These are phyloP conservation scores for Crucibulum laeve DNA, from an alignment of 768 basidiomycete genomes.

Conservation along the genomic window DNA sequence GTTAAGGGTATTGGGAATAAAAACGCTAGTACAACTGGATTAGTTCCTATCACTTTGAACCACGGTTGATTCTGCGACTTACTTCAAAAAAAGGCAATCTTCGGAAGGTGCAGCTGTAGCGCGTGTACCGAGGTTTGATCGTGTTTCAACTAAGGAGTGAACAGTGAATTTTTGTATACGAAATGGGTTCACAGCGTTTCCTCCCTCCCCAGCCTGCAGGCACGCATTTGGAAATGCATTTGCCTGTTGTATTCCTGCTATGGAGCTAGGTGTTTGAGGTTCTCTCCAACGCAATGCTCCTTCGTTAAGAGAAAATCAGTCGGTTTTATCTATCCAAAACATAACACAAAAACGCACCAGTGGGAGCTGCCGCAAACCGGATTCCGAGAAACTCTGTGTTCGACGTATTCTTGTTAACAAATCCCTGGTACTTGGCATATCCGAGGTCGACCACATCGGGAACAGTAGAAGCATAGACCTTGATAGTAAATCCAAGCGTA, in stretches of 20 bases:
- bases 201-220: background rate
- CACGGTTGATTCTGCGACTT: background rate
- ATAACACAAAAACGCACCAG: background rate
- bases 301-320: background rate
- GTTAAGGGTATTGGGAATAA: background rate
- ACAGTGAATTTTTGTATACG: background rate
- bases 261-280: background rate
- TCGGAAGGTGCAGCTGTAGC: background rate
- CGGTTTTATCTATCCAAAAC: background rate
- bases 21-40: slow-evolving; percentile 2
- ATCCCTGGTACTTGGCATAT: slow-evolving; percentile 6
- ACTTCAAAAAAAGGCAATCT: slow-evolving; percentile 5
- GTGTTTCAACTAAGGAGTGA: background rate
- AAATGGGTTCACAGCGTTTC: background rate
- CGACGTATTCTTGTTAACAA: background rate
- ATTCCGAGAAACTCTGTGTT: slow-evolving; percentile 4
- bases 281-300: background rate
- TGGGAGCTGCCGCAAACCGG: slow-evolving; percentile 2
- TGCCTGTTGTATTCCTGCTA: background rate
- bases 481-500: no score
- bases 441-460: no score
- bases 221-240: background rate
- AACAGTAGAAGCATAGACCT: no score
- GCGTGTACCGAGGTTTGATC: background rate
- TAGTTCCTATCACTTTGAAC: background rate